Evolutionary conservation across 345 rosid species (phyloP), one percentile per base, ranked within the genome.

Genomic region (Orychophragmus violaceus): DNA sequence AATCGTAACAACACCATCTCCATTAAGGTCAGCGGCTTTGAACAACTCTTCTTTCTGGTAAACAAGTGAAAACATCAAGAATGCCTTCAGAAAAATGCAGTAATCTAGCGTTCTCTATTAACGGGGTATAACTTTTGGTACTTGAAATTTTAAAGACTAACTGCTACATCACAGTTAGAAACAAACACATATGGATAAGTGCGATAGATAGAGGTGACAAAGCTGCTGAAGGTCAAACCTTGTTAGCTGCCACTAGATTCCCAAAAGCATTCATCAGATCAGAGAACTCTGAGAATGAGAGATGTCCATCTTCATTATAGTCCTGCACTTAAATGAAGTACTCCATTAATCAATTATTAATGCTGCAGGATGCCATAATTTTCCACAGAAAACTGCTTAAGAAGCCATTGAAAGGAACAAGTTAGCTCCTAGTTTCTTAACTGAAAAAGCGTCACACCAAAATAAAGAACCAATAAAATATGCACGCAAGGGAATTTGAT

Each of bases 211-310:
- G 60, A 28, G 12, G 32, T 62, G 71, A n/a, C n/a, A n/a, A n/a
- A n/a, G n/a, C n/a, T n/a, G n/a, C n/a, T n/a, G n/a, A 49, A 66
- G 64, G 49, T 67, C 82, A 66, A 72, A 93, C 98, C 98, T 93
- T 90, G 64, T 77, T 49, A 68, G 78, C 79, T 22, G 98, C 98
- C 55, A 83, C 81, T 59, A 61, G 76, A 76, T 90, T 93, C 60
- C 98, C 98, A 80, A 93, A 93, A 67, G 94, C 97, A 76, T 78
- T 70, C 25, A 90, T 84, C 76, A 93, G 80, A 78, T 84, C 87
- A 13, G 86, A 85, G 73, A 93, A 93, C 79, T 93, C 98, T 1
- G 91, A 76, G 72, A 86, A 82, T 19, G 98, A 86, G 62, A 93
- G 96, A 17, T 58, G 72, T 59, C 98, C 98, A 81, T 93, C 97